Evolutionary conservation across 164 flowering plant genomes (phyloP).

Genomic region (Nymphaea colorata): DNA sequence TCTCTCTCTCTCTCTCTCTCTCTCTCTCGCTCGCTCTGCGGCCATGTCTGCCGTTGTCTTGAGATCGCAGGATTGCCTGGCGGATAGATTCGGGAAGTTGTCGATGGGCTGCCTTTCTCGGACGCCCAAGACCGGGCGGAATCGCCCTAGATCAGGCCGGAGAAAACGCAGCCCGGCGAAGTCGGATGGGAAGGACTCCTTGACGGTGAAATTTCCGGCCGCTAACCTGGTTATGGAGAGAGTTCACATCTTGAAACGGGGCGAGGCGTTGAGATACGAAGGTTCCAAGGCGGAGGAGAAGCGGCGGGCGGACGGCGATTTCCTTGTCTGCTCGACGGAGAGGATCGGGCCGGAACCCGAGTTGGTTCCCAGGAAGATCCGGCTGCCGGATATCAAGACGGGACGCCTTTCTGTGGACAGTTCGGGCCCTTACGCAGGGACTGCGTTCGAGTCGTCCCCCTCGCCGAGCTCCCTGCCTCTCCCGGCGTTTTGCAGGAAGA

Average conservation of each 20-base stretch:
- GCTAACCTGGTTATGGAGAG: constrained; percentile 4
- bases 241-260: constrained; percentile 10
- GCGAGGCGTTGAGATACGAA: constrained; percentile 3
- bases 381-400: neutral
- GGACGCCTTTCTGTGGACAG: neutral
- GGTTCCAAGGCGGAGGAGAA: neutral
- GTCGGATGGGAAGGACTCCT: neutral
- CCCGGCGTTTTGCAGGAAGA: constrained; percentile 7
- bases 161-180: constrained; percentile 2
- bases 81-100: neutral
- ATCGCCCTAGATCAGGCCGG: constrained; percentile 1
- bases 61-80: neutral
- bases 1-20: no score
- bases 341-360: constrained; percentile 11
- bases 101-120: neutral
- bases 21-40: neutral
- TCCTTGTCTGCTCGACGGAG: constrained; percentile 1
- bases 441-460: constrained; percentile 5
- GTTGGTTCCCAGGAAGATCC: constrained; percentile 6
- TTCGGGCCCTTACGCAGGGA: constrained; percentile 5
- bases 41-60: neutral
- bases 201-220: neutral
- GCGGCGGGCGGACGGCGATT: neutral
- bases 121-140: neutral
- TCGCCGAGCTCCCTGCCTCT: constrained; percentile 12